Evolutionary conservation across 2,329 filamentous ascomycete species (phyloP), one percentile per base, ranked within the genome.

Genomic region (Corinectria fuckeliana): DNA sequence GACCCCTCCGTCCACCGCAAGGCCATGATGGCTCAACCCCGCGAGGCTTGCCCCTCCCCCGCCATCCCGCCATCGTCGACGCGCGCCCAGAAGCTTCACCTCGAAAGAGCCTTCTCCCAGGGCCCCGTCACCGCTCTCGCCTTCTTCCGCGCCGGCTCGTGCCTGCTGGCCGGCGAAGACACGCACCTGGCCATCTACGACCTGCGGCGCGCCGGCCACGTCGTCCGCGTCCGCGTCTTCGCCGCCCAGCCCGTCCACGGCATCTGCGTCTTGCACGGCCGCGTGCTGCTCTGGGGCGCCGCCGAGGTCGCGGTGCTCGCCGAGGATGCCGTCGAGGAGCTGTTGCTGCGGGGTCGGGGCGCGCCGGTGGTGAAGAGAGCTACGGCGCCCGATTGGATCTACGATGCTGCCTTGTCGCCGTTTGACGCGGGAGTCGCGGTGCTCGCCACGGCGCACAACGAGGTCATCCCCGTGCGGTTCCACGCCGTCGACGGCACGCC

Each of bases 371-470:
- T 72, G 21, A 67, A 62, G 6, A 83, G 83, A 66, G 77, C 78
- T 21, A 74, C 73, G 3, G 84, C 85, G 2, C 81, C 85, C 5
- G 92, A 96, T 75, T 95, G 92, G 92, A 87, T 96, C 63, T 84
- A 94, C 67, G 86, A 91, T 72, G 88, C 83, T 32, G 77, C 80
- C 30, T 75, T 88, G 56, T 84, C 83, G 47, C 79, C 84, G 5
- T 71, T 73, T 39, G 70, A 76, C 25, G 60, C 67, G 2, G 70
- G 71, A 25, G 72, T 76, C 10, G 87, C 85, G 14, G 86, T 87
- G 14, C 75, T 95, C 10, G 81, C 96, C 14, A 97, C 93, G 2
- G 92, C 94, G 1, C 93, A 98, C 75, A 97, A 98, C 80, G 89
- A 92, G 49, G 80, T 96, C 5, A 74, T 91, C 6, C 80, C 81